Evolutionary conservation across 2,329 filamentous ascomycete species (phyloP).

Genomic region (Trichoderma sp.): DNA sequence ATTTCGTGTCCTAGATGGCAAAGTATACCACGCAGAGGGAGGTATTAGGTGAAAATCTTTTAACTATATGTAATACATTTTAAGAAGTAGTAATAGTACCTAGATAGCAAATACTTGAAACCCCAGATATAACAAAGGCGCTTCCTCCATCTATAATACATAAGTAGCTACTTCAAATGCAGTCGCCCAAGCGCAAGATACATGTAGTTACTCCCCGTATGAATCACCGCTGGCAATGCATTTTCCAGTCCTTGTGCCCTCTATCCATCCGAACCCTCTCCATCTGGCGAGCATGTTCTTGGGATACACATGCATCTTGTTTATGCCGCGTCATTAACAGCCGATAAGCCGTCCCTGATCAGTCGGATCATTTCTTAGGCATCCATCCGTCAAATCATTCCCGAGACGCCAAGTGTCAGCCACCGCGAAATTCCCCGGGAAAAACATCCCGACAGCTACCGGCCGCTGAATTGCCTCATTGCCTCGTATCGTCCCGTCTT

Average conservation of each 20-base stretch:
- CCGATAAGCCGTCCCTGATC: not conserved
- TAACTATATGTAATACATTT: too few species aligned
- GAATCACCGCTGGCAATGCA: not conserved
- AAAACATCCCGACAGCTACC: not conserved
- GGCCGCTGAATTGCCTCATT: not conserved
- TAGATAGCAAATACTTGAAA: not conserved
- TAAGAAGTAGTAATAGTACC: not conserved
- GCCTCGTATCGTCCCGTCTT: not conserved
- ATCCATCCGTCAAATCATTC: not conserved
- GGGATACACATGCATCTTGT: not conserved
- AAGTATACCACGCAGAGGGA: not conserved
- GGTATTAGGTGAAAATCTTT: not conserved
- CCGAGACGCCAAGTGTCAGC: not conserved
- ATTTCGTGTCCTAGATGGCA: not conserved
- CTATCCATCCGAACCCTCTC: not conserved
- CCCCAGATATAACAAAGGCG: not conserved
- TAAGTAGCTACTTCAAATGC: not conserved
- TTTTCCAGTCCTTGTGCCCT: not conserved
- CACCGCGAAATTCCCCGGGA: not conserved
- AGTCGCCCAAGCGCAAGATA: not conserved
- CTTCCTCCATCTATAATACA: not conserved
- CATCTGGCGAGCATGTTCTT: not conserved
- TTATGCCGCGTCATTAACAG: not conserved
- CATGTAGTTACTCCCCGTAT: not conserved
- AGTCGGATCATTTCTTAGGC: not conserved